A percentile compares a stretch with the other conserved stretches of the same genome.
These are phyloP conservation scores for Cyclotella cryptica DNA, from an alignment of 108 stramenopile genomes.

Conservation along the genomic window DNA sequence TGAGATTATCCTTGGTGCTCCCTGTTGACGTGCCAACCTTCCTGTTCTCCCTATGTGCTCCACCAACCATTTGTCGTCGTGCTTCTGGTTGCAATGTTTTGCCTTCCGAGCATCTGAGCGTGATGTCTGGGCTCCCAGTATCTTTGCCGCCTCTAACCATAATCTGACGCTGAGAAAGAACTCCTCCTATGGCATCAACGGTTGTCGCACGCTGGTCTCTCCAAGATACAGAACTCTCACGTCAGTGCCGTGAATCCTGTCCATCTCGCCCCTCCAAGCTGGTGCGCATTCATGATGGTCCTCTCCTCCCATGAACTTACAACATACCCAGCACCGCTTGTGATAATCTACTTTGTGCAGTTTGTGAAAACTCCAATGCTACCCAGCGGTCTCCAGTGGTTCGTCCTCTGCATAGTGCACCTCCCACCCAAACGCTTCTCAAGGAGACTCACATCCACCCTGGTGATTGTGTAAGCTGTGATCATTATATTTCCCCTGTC, in stretches of 20 bases:
- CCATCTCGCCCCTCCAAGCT: background rate
- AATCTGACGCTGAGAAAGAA: constrained; percentile 2
- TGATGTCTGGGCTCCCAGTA: background rate
- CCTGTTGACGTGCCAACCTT: background rate
- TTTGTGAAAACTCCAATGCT: background rate
- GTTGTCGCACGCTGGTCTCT: background rate
- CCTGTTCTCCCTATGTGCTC: background rate
- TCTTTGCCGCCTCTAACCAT: background rate
- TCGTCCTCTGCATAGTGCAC: background rate
- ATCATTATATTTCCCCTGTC: constrained; percentile 45
- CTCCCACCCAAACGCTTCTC: background rate
- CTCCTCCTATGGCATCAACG: background rate
- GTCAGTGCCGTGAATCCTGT: background rate
- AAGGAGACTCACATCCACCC: constrained; percentile 24
- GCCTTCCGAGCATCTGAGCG: background rate
- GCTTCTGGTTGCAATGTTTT: background rate
- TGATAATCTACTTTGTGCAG: constrained; percentile 7
- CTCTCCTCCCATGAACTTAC: constrained; percentile 4
- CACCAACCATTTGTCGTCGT: background rate
- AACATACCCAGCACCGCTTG: constrained; percentile 1
- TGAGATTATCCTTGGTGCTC: background rate
- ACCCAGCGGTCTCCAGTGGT: background rate
- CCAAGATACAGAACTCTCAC: background rate
- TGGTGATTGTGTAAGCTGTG: constrained; percentile 48
- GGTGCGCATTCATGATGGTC: background rate